These are phyloP conservation scores for Diaporthe sp. DNA, from an alignment of 2,329 filamentous ascomycete genomes.

Conservation along the genomic window DNA sequence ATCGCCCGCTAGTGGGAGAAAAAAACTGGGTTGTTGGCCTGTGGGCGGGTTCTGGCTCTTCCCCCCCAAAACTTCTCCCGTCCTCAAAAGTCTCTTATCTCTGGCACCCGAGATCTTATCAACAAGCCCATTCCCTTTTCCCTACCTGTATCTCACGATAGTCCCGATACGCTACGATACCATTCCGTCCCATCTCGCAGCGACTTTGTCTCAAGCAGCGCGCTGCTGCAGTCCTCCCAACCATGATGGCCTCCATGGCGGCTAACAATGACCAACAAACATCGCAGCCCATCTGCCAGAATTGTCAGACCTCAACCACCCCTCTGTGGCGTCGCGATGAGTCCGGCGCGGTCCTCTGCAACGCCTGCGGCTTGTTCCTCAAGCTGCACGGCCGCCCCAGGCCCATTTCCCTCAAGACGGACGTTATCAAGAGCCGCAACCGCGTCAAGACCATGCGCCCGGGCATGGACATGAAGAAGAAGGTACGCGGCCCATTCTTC, in stretches of 20 bases:
- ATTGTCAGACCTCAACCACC: conserved; percentile 95
- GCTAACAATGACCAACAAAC: conserved; percentile 70
- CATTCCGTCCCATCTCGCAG: conserved; percentile 22
- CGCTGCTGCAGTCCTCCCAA: conserved; percentile 32
- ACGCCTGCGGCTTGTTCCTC: conserved; percentile 96
- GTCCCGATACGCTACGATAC: conserved; percentile 30
- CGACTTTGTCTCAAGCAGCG: conserved; percentile 32
- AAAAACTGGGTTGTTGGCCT: conserved; percentile 31
- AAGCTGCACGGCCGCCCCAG: conserved; percentile 95
- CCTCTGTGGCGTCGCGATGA: conserved; percentile 98
- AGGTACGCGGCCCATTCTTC: conserved; percentile 68
- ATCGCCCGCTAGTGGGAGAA: conserved; percentile 30
- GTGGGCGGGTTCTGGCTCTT: conserved; percentile 28
- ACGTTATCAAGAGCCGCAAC: conserved; percentile 99
- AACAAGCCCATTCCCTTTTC: conserved; percentile 30
- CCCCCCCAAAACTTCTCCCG: conserved; percentile 36
- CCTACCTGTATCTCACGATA: conserved; percentile 35
- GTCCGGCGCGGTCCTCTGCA: conserved; percentile 94
- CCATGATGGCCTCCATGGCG: conserved; percentile 64
- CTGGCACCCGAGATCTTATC: conserved; percentile 37
- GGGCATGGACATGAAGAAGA: conserved; percentile 85
- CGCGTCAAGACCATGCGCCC: conserved; percentile 90
- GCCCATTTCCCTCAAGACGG: conserved; percentile 97
- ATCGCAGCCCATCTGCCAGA: conserved; percentile 94
- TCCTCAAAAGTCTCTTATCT: conserved; percentile 38